Evolutionary conservation across 2,329 filamentous ascomycete species (phyloP).

Genomic region (Microdochium paspali): DNA sequence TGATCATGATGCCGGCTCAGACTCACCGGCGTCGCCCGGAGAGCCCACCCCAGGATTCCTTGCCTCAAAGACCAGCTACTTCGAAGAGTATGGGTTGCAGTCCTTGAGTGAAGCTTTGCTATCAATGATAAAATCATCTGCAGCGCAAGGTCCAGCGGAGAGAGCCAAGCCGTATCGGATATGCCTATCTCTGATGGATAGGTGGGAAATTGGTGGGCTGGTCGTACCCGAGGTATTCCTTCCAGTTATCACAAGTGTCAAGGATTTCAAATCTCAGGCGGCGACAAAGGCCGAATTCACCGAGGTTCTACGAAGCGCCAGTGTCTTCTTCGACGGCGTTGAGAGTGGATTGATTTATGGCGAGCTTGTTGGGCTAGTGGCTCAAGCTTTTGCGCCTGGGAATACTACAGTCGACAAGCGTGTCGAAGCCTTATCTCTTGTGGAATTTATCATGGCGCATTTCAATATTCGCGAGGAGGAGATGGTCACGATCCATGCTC

Average conservation of each 20-base stretch:
- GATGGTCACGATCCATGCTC: constrained; percentile 82
- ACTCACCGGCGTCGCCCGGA: constrained; percentile 32
- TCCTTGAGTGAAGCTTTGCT: constrained; percentile 67
- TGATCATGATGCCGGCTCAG: constrained; percentile 36
- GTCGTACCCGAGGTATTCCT: constrained; percentile 85
- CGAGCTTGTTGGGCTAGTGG: constrained; percentile 63
- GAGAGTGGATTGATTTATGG: constrained; percentile 91
- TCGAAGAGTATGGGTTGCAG: constrained; percentile 68
- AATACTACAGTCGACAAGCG: constrained; percentile 34
- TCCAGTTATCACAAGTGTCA: constrained; percentile 72
- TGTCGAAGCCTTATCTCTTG: constrained; percentile 58
- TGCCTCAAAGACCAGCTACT: constrained; percentile 65
- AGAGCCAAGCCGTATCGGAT: constrained; percentile 81
- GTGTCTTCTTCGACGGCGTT: constrained; percentile 93
- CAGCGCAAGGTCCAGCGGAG: constrained; percentile 47
- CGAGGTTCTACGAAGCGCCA: constrained; percentile 87
- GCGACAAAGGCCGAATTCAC: constrained; percentile 61
- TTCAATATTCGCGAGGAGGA: constrained; percentile 96
- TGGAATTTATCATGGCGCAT: constrained; percentile 72
- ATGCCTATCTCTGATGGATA: constrained; percentile 92
- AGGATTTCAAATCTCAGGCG: constrained; percentile 59
- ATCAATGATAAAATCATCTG: constrained; percentile 58
- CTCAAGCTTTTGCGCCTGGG: constrained; percentile 44
- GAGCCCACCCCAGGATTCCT: constrained; percentile 35
- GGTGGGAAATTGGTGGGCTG: constrained; percentile 90